Evolutionary conservation across 2,329 filamentous ascomycete species (phyloP), one percentile per base, ranked within the genome.

Genomic region (Parafenestella ontariensis): DNA sequence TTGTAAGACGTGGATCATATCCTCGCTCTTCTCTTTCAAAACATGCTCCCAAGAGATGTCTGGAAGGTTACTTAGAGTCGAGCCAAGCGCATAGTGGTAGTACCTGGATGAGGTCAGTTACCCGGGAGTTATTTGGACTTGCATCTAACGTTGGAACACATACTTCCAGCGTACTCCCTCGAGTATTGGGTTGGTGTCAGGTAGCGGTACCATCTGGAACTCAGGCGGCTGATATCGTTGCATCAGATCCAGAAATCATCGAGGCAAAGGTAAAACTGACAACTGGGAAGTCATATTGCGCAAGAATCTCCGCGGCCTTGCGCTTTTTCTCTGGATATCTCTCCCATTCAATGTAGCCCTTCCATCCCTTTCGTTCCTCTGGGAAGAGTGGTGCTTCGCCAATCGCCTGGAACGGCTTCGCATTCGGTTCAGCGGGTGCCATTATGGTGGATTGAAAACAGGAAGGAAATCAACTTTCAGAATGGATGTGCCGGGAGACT

Each of bases 271-370:
- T 20, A 8, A 7, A 42, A 63, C 66, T 55, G 49, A 71, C 69
- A 11, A 71, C 64, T 33, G 80, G 79, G 69, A 87, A 82, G 54
- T 82, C 73, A 49, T 85, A 82, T 46, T 75, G 76, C 21, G 75
- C 74, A 13, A 88, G 66, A 43, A 88, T 82, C 50, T 84, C 79
- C 42, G 82, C 80, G 0, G 85, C 87, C 41, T 81, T 76, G 23
- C 78, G 80, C 64, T 88, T 88, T 72, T 89, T 90, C 43, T 89
- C 85, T 0, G 88, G 87, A 49, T 89, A 88, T 11, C 59, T 61
- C 47, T 71, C 67, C 68, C 67, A 71, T 37, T 71, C 67, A n/a
- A 91, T 79, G 56, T 89, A 90, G 7, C 81, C 80, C 54, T 76
- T 76, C 80, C 81, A 83, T 7, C 80, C 80, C 23, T 76, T 68